Base-by-base conservation (phyloP, 2,329 filamentous ascomycete genomes). In the Fusarium acutatum region DNA sequence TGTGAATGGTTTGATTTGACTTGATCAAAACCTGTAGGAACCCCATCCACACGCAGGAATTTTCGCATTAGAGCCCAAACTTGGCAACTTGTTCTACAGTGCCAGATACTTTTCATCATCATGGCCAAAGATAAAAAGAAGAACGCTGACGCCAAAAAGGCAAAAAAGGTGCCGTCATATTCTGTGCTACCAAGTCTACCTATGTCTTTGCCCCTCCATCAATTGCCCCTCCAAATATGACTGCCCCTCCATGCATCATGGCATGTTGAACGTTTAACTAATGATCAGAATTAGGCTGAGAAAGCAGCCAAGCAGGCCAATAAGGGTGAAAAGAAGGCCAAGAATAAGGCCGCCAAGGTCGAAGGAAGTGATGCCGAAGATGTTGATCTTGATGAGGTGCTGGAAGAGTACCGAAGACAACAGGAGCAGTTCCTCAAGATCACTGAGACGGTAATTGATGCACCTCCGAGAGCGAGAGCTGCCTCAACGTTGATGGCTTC, bases 391-490 rank as follows among this genome's bases (percentile, higher is more conserved):
- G 96, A 99, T 80, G 92, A 92, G 50, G 95, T 99, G 49, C 90
- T 99, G 34, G 95, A 96, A 50, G 94, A 97, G 81, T 98, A 97
- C 83, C 93, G 93, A 75, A 94, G 93, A 80, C 93, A 95, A 83
- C 96, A 99, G 85, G 96, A 97, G 79, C 93, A 94, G 79, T 98
- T 97, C 80, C 89, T 96, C 78, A 97, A 97, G 83, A 90, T 99
- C 78, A 98, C 96, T 9, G 96, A 99, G 84, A 88, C 89, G 6
- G 85, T 92, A 30, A 89, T 88, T 47, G 89, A 90, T 30, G 89
- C 85, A 6, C 93, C 95, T 24, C 96, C 96, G 3, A 90, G 90
- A 60, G 89, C 95, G 28, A 90, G 96, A 59, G 90, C 93, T 28
- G 96, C 95, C 12, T 90, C 94, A 13, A 94, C 94, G 1, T 85